Percentiles rank a stretch among this genome's conserved stretches.
Evolutionary conservation across 495 filamentous ascomycete genomes (phyloP).

Genomic region (Talaromyces adpressus): DNA sequence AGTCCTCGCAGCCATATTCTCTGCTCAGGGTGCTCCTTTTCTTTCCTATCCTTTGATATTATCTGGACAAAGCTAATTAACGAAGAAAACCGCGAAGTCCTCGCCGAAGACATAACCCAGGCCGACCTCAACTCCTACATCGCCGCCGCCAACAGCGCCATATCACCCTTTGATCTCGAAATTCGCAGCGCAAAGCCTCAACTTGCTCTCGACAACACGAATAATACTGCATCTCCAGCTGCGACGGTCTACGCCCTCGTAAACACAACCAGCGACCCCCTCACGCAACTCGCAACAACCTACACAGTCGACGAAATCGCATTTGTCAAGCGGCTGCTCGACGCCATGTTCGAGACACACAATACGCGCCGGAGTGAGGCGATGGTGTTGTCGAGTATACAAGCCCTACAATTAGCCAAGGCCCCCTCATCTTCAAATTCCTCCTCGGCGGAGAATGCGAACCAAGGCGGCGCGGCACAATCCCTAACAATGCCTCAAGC

Average conservation of each 20-base stretch:
- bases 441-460: slow-evolving; percentile 11
- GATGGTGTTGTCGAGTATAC: slow-evolving; percentile 68
- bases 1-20: slow-evolving; percentile 70
- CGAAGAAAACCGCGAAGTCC: slow-evolving; percentile 33
- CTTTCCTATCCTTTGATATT: not conserved
- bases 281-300: slow-evolving; percentile 82
- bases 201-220: slow-evolving; percentile 12
- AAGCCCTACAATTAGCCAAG: slow-evolving; percentile 52
- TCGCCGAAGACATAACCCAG: slow-evolving; percentile 54
- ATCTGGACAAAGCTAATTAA: not conserved
- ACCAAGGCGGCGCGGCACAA: slow-evolving; percentile 35
- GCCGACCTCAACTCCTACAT: slow-evolving; percentile 65
- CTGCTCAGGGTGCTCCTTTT: slow-evolving; percentile 36
- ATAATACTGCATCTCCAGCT: not conserved
- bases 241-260: slow-evolving; percentile 63
- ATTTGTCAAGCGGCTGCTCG: slow-evolving; percentile 80
- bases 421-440: slow-evolving; percentile 7
- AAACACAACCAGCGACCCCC: slow-evolving; percentile 77
- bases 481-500: slow-evolving; percentile 71
- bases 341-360: slow-evolving; percentile 84
- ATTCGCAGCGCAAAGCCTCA: slow-evolving; percentile 70
- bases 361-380: slow-evolving; percentile 71
- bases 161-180: slow-evolving; percentile 79
- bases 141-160: slow-evolving; percentile 56
- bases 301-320: slow-evolving; percentile 79